These are phyloP conservation scores for Phytophthora litchii DNA, from an alignment of 352 stramenopile species.

Conservation along the genomic window DNA sequence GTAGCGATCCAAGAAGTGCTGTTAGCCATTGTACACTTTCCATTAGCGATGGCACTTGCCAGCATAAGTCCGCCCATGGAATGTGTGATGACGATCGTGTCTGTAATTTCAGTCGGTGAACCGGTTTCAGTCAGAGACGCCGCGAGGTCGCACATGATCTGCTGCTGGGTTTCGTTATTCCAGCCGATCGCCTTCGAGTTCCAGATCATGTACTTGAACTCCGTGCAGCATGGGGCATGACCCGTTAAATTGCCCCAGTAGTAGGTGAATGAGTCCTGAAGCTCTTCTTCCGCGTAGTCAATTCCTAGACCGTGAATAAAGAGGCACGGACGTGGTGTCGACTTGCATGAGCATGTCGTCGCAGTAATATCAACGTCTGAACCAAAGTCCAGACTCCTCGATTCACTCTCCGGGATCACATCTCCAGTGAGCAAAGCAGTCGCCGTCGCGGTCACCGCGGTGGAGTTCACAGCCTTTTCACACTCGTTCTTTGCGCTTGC, in stretches of 20 bases:
- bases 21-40: constrained; percentile 45
- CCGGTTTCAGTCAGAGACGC: constrained; percentile 26
- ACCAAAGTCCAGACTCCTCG: constrained; percentile 14
- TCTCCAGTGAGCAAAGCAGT: constrained; percentile 38
- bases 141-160: constrained; percentile 41
- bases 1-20: constrained; percentile 47
- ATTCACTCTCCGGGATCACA: constrained; percentile 23
- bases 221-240: constrained; percentile 53
- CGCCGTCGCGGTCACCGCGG: constrained; percentile 22
- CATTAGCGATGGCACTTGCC: constrained; percentile 44
- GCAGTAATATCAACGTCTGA: constrained; percentile 4
- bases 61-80: constrained; percentile 56
- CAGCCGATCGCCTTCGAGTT: constrained; percentile 43
- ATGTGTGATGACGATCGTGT: constrained; percentile 55
- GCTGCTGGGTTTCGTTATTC: constrained; percentile 44
- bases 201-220: constrained; percentile 50
- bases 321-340: constrained; percentile 43
- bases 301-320: constrained; percentile 53
- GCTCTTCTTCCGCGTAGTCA: constrained; percentile 15
- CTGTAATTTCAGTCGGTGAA: constrained; percentile 31
- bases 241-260: constrained; percentile 50
- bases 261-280: constrained; percentile 37
- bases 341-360: constrained; percentile 37
- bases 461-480: constrained; percentile 22
- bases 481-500: constrained; percentile 12